Evolutionary conservation across 2,329 filamentous ascomycete genomes (phyloP).

Genomic region (Xylariaceae sp.): DNA sequence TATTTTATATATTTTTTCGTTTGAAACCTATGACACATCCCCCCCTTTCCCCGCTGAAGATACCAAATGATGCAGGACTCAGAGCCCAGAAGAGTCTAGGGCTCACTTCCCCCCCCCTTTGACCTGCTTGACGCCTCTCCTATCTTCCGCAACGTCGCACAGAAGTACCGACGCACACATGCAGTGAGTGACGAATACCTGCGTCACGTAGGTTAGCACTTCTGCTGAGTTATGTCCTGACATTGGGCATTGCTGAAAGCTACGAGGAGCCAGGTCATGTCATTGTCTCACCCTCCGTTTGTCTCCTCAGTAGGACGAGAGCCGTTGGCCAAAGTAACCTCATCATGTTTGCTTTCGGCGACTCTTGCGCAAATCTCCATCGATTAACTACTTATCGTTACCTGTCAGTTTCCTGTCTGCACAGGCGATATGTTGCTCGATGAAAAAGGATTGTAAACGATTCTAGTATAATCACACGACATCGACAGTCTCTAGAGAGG

Average conservation of each 20-base stretch:
- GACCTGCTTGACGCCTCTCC: conserved; percentile 1
- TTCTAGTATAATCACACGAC: conserved; percentile 9
- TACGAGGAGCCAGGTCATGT: conserved; percentile 26
- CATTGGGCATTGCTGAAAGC: conserved; percentile 16
- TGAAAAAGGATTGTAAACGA: neutral
- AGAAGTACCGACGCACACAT: conserved; percentile 26
- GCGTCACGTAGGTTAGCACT: conserved; percentile 24
- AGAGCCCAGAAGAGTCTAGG: conserved; percentile 9
- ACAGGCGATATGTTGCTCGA: conserved; percentile 3
- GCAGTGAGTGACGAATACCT: conserved; percentile 29
- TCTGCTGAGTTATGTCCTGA: conserved; percentile 20
- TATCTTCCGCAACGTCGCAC: conserved; percentile 16
- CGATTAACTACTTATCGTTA: conserved; percentile 14
- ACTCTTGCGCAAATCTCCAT: conserved; percentile 13
- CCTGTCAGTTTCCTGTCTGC: conserved; percentile 14
- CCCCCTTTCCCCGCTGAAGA: conserved; percentile 26
- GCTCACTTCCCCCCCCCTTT: conserved; percentile 5
- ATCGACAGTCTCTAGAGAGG: neutral
- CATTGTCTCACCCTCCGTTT: conserved; percentile 37
- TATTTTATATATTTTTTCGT: too few species aligned
- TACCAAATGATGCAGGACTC: conserved; percentile 4
- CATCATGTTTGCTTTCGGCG: conserved; percentile 28
- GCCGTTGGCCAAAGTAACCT: conserved; percentile 28
- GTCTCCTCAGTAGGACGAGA: conserved; percentile 31
- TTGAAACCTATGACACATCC: conserved; percentile 11